A percentile compares a stretch with the other conserved stretches of the same genome.
These are phyloP conservation scores for Monosporozyma siamensis DNA, from an alignment of 805 yeast species.

Conservation along the genomic window DNA sequence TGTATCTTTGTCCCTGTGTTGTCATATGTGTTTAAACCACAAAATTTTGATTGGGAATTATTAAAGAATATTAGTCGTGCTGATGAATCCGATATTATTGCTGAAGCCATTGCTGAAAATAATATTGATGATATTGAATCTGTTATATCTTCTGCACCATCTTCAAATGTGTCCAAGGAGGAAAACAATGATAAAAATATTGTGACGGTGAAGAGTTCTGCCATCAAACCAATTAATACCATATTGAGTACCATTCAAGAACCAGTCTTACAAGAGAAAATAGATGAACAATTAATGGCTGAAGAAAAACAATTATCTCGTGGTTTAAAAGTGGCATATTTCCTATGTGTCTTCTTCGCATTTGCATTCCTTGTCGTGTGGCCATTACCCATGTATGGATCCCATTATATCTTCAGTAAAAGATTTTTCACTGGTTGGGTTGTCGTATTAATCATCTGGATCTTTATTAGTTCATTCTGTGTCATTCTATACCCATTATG, in stretches of 20 bases:
- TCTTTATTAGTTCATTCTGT: conserved; percentile 53
- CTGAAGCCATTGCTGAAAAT: conserved; percentile 15
- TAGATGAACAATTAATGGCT: conserved; percentile 30
- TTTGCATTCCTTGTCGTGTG: conserved; percentile 60
- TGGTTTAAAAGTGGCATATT: conserved; percentile 54
- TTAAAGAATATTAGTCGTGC: conserved; percentile 55
- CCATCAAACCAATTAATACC: conserved; percentile 26
- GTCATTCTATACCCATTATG: conserved; percentile 62
- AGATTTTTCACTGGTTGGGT: conserved; percentile 86
- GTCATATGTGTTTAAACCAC: conserved; percentile 55
- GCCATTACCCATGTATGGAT: conserved; percentile 95
- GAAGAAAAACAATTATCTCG: conserved; percentile 45
- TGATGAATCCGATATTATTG: conserved; percentile 61
- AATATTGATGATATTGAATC: conserved; percentile 11
- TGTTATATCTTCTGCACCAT: conserved; percentile 2
- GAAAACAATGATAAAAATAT: conserved; percentile 9
- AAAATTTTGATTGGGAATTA: conserved; percentile 62
- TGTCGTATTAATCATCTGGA: conserved; percentile 72
- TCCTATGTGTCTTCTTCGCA: conserved; percentile 51
- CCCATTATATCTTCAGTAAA: conserved; percentile 64
- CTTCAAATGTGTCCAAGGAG: conserved; percentile 5
- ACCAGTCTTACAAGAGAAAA: conserved; percentile 14
- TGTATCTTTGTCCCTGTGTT: conserved; percentile 54
- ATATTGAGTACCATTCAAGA: conserved; percentile 26
- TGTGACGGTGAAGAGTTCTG: conserved; percentile 9